A percentile compares a stretch with the other conserved stretches of the same genome.
phyloP scores from a whole-genome alignment of 1,284 basidiomycete genomes.

The Microstroma glucosiphilum region DNA sequence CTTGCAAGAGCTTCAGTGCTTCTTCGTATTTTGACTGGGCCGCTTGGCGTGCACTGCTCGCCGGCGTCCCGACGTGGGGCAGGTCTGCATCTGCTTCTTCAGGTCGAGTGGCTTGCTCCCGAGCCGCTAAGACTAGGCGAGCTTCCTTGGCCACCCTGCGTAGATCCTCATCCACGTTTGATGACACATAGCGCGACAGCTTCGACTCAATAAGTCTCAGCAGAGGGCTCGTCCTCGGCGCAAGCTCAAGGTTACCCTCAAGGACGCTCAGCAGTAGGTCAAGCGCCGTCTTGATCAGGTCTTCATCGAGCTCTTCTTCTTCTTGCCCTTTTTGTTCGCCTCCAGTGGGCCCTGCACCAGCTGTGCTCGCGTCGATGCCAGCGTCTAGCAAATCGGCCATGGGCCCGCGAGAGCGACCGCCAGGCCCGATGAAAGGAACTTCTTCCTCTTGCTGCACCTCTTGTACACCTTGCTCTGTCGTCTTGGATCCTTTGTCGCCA shows the following conservation, averaged over 20 bases:
- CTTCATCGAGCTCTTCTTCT: slow-evolving; percentile 35
- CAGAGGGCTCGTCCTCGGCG: slow-evolving; percentile 25
- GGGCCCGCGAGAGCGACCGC: background rate
- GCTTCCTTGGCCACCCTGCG: slow-evolving; percentile 67
- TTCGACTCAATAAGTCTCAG: slow-evolving; percentile 35
- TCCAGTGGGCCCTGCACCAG: background rate
- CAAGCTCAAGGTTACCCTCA: slow-evolving; percentile 27
- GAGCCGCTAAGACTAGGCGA: slow-evolving; percentile 71
- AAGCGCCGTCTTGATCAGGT: slow-evolving; percentile 15
- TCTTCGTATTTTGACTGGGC: slow-evolving; percentile 65
- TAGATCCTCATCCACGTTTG: slow-evolving; percentile 41
- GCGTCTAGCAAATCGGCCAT: background rate
- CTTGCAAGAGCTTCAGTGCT: slow-evolving; percentile 78
- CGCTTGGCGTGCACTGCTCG: background rate
- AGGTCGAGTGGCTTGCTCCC: slow-evolving; percentile 27
- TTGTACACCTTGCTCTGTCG: slow-evolving; percentile 5
- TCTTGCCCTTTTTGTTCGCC: slow-evolving; percentile 11
- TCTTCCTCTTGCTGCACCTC: slow-evolving; percentile 8
- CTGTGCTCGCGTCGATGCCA: background rate
- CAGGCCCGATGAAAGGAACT: background rate
- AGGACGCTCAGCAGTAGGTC: slow-evolving; percentile 42
- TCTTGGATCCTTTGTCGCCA: slow-evolving; percentile 9
- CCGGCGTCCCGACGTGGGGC: background rate
- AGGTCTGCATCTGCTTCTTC: background rate
- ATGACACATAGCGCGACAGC: slow-evolving; percentile 27